These are phyloP conservation scores for Pythium periplocum DNA, from an alignment of 352 stramenopile species.

Conservation along the genomic window DNA sequence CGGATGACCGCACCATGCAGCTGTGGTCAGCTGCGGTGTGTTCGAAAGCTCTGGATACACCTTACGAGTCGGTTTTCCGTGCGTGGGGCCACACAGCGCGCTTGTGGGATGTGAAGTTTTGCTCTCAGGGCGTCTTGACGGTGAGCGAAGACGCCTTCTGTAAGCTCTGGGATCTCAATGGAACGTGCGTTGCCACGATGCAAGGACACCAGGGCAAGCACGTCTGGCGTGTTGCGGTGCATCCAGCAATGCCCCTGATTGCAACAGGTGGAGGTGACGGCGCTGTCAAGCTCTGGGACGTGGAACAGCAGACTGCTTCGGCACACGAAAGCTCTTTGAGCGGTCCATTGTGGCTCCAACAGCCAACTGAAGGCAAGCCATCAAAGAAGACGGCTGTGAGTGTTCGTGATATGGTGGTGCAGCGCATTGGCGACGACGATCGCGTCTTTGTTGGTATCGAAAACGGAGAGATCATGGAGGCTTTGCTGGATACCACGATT, in stretches of 20 bases:
- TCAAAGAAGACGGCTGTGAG: slow-evolving; percentile 11
- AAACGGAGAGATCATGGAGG: slow-evolving; percentile 45
- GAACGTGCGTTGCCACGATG: slow-evolving; percentile 65
- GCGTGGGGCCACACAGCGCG: slow-evolving; percentile 79
- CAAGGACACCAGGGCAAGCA: slow-evolving; percentile 72
- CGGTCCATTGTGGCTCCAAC: slow-evolving; percentile 10
- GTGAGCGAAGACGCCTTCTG: slow-evolving; percentile 76
- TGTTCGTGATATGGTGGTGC: slow-evolving; percentile 20
- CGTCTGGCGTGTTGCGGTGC: slow-evolving; percentile 72
- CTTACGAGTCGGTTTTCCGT: slow-evolving; percentile 55
- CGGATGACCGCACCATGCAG: slow-evolving; percentile 81
- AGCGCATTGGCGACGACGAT: slow-evolving; percentile 1
- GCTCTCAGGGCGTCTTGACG: slow-evolving; percentile 34
- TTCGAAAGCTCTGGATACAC: slow-evolving; percentile 9
- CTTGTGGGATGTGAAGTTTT: slow-evolving; percentile 84
- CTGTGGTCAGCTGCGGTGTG: slow-evolving; percentile 52
- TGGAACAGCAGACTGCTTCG: slow-evolving; percentile 49
- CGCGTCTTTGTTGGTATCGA: slow-evolving; percentile 59
- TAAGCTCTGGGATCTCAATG: slow-evolving; percentile 62
- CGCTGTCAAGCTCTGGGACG: slow-evolving; percentile 76
- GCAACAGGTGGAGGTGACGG: slow-evolving; percentile 76
- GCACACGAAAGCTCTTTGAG: slow-evolving; percentile 8
- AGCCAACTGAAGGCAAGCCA: slow-evolving; percentile 12
- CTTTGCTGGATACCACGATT: slow-evolving; percentile 20
- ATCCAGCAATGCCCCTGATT: slow-evolving; percentile 33